These are phyloP conservation scores for Huntiella decipiens DNA, from an alignment of 2,329 filamentous ascomycete genomes.

Conservation along the genomic window DNA sequence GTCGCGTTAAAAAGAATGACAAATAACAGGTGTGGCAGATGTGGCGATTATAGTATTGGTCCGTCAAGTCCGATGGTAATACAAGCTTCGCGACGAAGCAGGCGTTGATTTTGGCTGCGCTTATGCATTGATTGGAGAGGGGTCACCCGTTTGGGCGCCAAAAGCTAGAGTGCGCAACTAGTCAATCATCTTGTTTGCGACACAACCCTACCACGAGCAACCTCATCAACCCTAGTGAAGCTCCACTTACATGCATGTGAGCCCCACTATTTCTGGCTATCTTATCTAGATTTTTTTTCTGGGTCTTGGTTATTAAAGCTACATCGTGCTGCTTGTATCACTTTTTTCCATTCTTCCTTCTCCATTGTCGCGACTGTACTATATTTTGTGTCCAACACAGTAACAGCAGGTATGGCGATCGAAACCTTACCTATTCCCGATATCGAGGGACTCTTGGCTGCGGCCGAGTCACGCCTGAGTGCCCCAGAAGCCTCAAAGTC, in stretches of 20 bases:
- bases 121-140: neutral
- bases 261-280: neutral
- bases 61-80: no score
- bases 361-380: neutral
- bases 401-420: neutral
- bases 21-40: no score
- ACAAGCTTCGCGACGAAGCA: neutral
- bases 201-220: neutral
- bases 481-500: slow-evolving; percentile 1
- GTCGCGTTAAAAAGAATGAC: no score
- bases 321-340: neutral
- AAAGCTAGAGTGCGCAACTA: neutral
- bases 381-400: neutral
- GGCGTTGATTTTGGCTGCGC: neutral
- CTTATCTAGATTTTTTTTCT: neutral
- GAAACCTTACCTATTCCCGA: slow-evolving; percentile 9
- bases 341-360: neutral
- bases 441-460: slow-evolving; percentile 17
- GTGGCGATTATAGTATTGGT: no score
- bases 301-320: neutral
- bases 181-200: neutral
- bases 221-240: neutral
- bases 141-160: no score
- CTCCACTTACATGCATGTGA: neutral
- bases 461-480: slow-evolving; percentile 4